These are phyloP conservation scores for Plasmopara halstedii DNA, from an alignment of 352 stramenopile genomes.

Conservation along the genomic window DNA sequence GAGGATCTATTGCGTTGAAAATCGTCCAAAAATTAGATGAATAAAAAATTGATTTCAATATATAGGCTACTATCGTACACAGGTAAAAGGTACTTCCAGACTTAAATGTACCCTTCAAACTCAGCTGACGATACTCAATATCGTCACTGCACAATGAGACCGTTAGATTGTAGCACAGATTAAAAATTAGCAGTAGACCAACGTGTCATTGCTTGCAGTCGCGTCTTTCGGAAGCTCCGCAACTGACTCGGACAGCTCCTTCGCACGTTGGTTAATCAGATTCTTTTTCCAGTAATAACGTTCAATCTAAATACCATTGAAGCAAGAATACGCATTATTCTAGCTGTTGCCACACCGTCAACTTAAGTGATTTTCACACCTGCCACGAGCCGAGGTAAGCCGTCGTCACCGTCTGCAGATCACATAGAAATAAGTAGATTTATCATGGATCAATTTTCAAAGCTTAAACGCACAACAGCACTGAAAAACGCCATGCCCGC, in stretches of 20 bases:
- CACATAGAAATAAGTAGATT: neutral
- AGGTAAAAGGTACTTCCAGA: conserved; percentile 72
- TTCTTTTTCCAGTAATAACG: conserved; percentile 88
- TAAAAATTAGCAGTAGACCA: neutral
- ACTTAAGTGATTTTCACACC: too few species aligned
- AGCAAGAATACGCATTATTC: neutral
- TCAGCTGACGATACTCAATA: conserved; percentile 75
- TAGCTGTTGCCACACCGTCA: too few species aligned
- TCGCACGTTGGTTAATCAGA: conserved; percentile 75
- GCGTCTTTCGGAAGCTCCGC: conserved; percentile 55
- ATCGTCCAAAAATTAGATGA: neutral
- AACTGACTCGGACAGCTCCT: conserved; percentile 57
- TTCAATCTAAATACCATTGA: conserved; percentile 45
- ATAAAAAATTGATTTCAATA: neutral
- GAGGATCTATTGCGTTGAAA: conserved; percentile 38
- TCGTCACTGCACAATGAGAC: conserved; percentile 33
- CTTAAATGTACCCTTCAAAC: conserved; percentile 58
- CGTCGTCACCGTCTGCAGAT: conserved; percentile 52
- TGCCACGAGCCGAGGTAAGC: conserved; percentile 77
- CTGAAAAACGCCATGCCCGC: conserved; percentile 81
- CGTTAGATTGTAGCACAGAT: neutral
- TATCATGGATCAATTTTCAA: neutral
- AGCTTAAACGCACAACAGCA: conserved; percentile 47
- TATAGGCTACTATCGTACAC: conserved; percentile 28
- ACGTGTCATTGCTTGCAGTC: conserved; percentile 52